phyloP scores from a whole-genome alignment of 1,139 yeast genomes.

The Blastobotrys illinoisensis region DNA sequence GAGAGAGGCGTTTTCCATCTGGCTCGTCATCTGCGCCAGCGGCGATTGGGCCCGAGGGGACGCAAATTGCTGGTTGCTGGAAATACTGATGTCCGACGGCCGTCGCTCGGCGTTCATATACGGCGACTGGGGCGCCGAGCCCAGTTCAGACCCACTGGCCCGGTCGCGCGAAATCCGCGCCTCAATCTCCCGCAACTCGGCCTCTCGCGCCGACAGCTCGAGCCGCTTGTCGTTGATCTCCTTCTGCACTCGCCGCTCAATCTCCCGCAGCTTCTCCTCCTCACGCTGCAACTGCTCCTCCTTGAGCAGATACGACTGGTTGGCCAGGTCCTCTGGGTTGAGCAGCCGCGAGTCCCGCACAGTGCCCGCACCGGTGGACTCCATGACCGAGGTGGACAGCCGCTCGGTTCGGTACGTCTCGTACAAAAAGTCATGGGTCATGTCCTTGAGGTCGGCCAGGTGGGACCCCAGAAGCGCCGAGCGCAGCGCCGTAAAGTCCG shows the following conservation, averaged over 20 bases:
- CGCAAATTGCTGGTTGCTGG: not conserved
- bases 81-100: not conserved
- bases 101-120: not conserved
- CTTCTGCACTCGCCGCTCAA: constrained; percentile 66
- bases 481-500: constrained; percentile 73
- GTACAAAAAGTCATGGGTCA: constrained; percentile 84
- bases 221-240: constrained; percentile 80
- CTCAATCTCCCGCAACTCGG: constrained; percentile 79
- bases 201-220: constrained; percentile 81
- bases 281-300: constrained; percentile 35
- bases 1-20: constrained; percentile 7
- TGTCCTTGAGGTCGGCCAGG: constrained; percentile 82
- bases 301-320: constrained; percentile 36
- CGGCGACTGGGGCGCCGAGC: not conserved
- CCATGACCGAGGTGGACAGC: constrained; percentile 40
- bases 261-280: constrained; percentile 23
- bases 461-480: constrained; percentile 80
- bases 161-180: constrained; percentile 49
- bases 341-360: constrained; percentile 25
- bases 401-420: constrained; percentile 90
- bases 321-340: constrained; percentile 38
- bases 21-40: constrained; percentile 4
- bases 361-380: constrained; percentile 7
- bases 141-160: constrained; percentile 3
- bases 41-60: not conserved